Percentiles rank a stretch among this genome's conserved stretches.
Evolutionary conservation across 1,284 basidiomycete species (phyloP).

Genomic region (Chalciporus sp.): DNA sequence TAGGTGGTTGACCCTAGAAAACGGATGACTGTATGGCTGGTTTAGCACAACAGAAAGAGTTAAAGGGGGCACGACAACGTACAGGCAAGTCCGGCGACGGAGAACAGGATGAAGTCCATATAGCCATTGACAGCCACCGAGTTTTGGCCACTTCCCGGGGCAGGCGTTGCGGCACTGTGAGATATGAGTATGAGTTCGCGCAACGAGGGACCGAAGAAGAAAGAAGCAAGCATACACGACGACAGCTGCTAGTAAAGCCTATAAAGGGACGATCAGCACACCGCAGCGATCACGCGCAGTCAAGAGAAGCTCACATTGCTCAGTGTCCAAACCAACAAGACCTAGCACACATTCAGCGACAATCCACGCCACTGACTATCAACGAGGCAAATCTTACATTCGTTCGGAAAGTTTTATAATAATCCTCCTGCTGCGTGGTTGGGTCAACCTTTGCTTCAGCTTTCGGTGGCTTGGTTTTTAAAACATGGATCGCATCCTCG

Average conservation of each 20-base stretch:
- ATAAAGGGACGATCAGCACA: conserved; percentile 6
- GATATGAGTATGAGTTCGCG: conserved; percentile 6
- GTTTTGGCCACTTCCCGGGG: conserved; percentile 35
- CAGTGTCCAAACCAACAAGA: conserved; percentile 82
- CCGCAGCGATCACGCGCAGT: conserved; percentile 10
- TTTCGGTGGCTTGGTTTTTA: conserved; percentile 77
- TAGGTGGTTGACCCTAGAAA: conserved; percentile 81
- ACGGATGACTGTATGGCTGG: conserved; percentile 60
- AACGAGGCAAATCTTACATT: conserved; percentile 50
- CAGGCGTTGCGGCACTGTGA: conserved; percentile 51
- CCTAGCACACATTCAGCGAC: conserved; percentile 35
- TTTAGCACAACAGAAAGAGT: neutral
- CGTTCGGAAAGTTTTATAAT: conserved; percentile 86
- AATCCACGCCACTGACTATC: neutral
- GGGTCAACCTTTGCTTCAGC: conserved; percentile 62
- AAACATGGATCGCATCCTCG: conserved; percentile 79
- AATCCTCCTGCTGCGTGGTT: conserved; percentile 84
- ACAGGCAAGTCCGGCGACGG: conserved; percentile 86
- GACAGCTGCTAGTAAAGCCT: conserved; percentile 74
- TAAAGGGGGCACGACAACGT: conserved; percentile 36
- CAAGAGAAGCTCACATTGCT: conserved; percentile 59
- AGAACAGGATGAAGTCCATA: conserved; percentile 81
- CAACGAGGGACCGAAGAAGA: neutral
- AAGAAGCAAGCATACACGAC: conserved; percentile 54
- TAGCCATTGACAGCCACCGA: conserved; percentile 68